Base-by-base conservation (phyloP, 2,329 filamentous ascomycete species). In the Nigrograna mackinnonii region DNA sequence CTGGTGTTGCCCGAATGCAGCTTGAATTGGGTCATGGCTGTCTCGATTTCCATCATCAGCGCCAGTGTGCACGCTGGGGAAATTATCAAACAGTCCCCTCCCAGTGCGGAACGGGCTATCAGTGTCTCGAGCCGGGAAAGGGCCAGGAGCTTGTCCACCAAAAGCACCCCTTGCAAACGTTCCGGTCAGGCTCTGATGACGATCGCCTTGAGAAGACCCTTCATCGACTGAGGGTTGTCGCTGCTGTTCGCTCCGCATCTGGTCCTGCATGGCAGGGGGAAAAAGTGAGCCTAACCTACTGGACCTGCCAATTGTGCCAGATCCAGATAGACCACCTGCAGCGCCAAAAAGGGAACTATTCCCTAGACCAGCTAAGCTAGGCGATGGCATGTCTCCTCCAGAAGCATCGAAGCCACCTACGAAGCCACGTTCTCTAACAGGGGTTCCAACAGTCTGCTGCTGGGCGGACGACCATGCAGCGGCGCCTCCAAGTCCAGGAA, bases 251-350 rank as follows among this genome's bases (percentile, higher is more conserved):
- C 69, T 67, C 46, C 91, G 87, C 86, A 95, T 91, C 66, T 95
- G 89, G 24, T 91, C 88, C 70, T 96, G 91, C 87, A 95, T 91
- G 4, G 87, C 85, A 1, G 84, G 74, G 6, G 92, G 91, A 61
- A 99, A 96, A 18, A 99, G 75, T 2, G 90, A 91, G 2, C 88
- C 87, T 28, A 96, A 77, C 68, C 91, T 95, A 73, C 88, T 94
- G 4, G 83, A 79, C 26, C 90, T 84, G 22, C 88, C 83, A 34
- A 88, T 81, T 38, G 86, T 86, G 37, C 85, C 85, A 5, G 83
- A 72, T 42, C 76, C 34, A 33, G 9, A 78, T 28, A 75, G 73
- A 42, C 77, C 79, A 26, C 80, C 74, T 5, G 69, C 72, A 30
- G 82, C 77, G 4, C 85, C 86, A 63, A 94, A 91, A 33, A 91